A percentile compares a stretch with the other conserved stretches of the same genome.
phyloP scores from a whole-genome alignment of 2,329 filamentous ascomycete species.

The Leptographium galeiforme region DNA sequence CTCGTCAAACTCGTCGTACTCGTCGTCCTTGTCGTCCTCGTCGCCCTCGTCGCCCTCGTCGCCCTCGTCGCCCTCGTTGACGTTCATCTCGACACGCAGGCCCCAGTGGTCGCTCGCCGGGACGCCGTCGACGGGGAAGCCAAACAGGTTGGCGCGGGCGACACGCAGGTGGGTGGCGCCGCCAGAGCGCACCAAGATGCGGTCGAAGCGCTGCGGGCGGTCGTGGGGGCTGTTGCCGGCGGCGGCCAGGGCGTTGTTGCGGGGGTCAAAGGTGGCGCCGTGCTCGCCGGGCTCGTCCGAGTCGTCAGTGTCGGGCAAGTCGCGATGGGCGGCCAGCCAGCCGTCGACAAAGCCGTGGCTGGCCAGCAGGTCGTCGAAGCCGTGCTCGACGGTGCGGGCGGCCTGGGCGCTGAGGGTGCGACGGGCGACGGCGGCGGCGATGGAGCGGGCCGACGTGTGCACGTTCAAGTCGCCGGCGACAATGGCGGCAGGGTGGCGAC shows the following conservation, averaged over 20 bases:
- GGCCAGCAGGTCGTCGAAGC: slow-evolving; percentile 32
- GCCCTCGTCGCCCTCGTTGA: not conserved
- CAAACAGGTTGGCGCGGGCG: slow-evolving; percentile 13
- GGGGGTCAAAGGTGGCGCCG: slow-evolving; percentile 52
- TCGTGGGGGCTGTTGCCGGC: slow-evolving; percentile 32
- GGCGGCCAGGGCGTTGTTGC: slow-evolving; percentile 40
- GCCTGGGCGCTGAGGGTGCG: slow-evolving; percentile 40
- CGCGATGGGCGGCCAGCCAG: slow-evolving; percentile 30
- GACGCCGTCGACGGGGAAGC: no score
- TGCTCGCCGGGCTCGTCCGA: slow-evolving; percentile 31
- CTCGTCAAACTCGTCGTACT: not conserved
- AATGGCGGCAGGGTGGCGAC: slow-evolving; percentile 23
- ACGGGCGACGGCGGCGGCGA: slow-evolving; percentile 36
- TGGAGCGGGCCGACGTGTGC: slow-evolving; percentile 41
- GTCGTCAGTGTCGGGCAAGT: slow-evolving; percentile 22
- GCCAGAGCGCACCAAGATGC: slow-evolving; percentile 40
- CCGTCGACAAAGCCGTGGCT: slow-evolving; percentile 36
- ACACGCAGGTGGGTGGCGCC: slow-evolving; percentile 46
- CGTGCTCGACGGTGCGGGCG: slow-evolving; percentile 22
- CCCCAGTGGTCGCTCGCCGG: slow-evolving; percentile 44
- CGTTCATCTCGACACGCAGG: slow-evolving; percentile 26
- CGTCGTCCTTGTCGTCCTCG: not conserved
- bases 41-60: not conserved
- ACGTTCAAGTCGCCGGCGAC: slow-evolving; percentile 54
- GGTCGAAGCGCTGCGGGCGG: slow-evolving; percentile 52